Base-by-base conservation (phyloP, 805 yeast species). In the Torulaspora gathmanii region DNA sequence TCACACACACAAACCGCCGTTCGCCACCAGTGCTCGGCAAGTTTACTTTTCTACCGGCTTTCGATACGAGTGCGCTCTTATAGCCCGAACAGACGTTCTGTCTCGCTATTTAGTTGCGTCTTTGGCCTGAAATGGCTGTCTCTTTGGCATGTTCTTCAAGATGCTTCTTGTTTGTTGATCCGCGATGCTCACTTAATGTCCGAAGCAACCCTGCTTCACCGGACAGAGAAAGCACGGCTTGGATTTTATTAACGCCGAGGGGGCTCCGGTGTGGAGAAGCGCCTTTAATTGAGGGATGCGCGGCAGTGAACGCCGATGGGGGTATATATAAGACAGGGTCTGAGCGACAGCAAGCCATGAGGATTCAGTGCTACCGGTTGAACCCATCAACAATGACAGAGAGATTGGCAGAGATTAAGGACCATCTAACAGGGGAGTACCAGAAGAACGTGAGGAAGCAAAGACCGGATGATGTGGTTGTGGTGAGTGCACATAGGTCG, bases 401-500 rank as follows among this genome's bases (percentile, higher is more conserved):
- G 41, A 57, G 70, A 47, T 51, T 66, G 42, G 45, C 56, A 26
- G 57, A 56, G 39, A 51, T 66, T 23, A 56, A 53, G 37, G 56
- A 55, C 29, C 69, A 63, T 46, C 43, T 66, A 16, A 42, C 51
- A 3, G 52, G 47, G n/a, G 37, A 38, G 11, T 33, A 37, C 12
- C 34, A 37, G 4, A 37, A 42, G n/a, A 34, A 51, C 19, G 43
- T 49, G 17, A 28, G 34, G 12, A 53, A 50, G 19, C 82, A 85
- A 68, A 74, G 77, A 67, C 82, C 91, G 3, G 87, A 86, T 54
- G 98, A 91, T 65, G 95, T 91, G 31, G 97, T 91, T 35, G 80
- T 91, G 46, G 89, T 88, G 29, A 83, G 80, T 39, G 96, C 97
- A 27, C 82, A 86, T 73, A 80, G 98, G 70, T 86, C 97, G 3